Conservation (phyloP, 2,329 filamentous ascomycete genomes). For the Fusarium mundagurra region DNA sequence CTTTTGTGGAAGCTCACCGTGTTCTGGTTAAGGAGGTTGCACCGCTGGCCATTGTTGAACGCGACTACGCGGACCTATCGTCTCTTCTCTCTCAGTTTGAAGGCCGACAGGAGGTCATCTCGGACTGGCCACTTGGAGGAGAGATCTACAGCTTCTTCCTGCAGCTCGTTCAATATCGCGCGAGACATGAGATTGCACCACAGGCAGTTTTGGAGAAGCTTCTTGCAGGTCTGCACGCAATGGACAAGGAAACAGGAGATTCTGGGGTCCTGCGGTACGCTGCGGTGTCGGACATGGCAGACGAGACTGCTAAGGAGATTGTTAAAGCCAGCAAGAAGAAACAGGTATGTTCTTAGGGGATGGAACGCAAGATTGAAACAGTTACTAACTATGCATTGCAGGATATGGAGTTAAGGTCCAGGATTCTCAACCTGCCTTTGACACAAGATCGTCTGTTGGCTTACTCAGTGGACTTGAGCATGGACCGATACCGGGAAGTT, state of each 20-base stretch:
- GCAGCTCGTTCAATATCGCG: slow-evolving; percentile 57
- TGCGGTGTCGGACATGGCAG: slow-evolving; percentile 84
- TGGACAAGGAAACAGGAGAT: slow-evolving; percentile 57
- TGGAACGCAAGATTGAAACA: background rate
- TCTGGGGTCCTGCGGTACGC: slow-evolving; percentile 67
- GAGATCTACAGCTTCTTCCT: slow-evolving; percentile 78
- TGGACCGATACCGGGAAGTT: slow-evolving; percentile 73
- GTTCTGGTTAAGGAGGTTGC: slow-evolving; percentile 85
- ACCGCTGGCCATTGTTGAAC: slow-evolving; percentile 82
- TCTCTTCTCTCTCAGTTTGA: slow-evolving; percentile 78
- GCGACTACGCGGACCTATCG: slow-evolving; percentile 77
- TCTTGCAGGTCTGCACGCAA: slow-evolving; percentile 64
- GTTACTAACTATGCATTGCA: slow-evolving; percentile 37
- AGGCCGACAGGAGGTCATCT: slow-evolving; percentile 67
- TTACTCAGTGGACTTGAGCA: slow-evolving; percentile 75
- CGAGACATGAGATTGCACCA: slow-evolving; percentile 53
- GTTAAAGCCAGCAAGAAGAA: slow-evolving; percentile 64
- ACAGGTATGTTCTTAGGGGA: slow-evolving; percentile 57
- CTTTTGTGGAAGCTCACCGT: slow-evolving; percentile 83
- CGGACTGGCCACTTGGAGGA: slow-evolving; percentile 81
- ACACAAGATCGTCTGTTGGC: slow-evolving; percentile 77
- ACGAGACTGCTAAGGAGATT: slow-evolving; percentile 74
- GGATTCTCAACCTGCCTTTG: slow-evolving; percentile 69
- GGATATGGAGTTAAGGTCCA: slow-evolving; percentile 51
- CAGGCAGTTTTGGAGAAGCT: slow-evolving; percentile 64